These are phyloP conservation scores for Limonium bicolor DNA, from an alignment of 148 eudicot species.

Conservation along the genomic window DNA sequence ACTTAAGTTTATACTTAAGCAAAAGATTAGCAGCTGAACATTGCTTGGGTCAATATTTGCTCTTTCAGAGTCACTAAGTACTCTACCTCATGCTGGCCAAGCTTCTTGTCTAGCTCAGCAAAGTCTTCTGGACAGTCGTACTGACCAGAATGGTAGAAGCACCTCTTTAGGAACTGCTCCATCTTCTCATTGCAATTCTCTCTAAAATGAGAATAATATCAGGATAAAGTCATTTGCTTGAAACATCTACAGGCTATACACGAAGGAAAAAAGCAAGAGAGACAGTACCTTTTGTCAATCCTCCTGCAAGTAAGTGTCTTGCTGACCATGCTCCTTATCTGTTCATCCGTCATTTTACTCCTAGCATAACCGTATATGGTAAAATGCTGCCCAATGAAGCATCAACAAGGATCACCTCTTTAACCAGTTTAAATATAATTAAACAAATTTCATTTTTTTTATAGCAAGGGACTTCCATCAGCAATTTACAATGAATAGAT, in stretches of 20 bases:
- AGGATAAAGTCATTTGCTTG: background rate
- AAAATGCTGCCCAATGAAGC: constrained; percentile 52
- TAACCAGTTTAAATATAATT: background rate
- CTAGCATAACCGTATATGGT: constrained; percentile 94
- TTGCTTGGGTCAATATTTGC: too few relatives aligned
- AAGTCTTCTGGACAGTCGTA: constrained; percentile 63
- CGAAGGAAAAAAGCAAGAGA: background rate
- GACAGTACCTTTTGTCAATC: constrained; percentile 85
- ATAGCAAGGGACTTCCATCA: background rate
- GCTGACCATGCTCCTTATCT: constrained; percentile 85
- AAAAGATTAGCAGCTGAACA: background rate
- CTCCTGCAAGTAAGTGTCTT: constrained; percentile 92
- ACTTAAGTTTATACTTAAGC: background rate
- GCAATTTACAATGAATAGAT: background rate
- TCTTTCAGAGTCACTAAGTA: too few relatives aligned
- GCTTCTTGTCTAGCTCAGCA: constrained; percentile 58
- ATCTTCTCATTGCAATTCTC: constrained; percentile 83
- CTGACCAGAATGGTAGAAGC: constrained; percentile 85
- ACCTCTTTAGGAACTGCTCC: constrained; percentile 75
- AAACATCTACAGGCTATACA: background rate
- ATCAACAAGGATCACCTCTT: constrained; percentile 1
- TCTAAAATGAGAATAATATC: constrained; percentile 23
- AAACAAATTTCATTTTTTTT: too few relatives aligned
- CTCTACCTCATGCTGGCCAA: constrained; percentile 76
- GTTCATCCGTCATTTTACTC: constrained; percentile 97